Evolutionary conservation across 2,329 filamentous ascomycete species (phyloP).

Genomic region (Capronia americana): DNA sequence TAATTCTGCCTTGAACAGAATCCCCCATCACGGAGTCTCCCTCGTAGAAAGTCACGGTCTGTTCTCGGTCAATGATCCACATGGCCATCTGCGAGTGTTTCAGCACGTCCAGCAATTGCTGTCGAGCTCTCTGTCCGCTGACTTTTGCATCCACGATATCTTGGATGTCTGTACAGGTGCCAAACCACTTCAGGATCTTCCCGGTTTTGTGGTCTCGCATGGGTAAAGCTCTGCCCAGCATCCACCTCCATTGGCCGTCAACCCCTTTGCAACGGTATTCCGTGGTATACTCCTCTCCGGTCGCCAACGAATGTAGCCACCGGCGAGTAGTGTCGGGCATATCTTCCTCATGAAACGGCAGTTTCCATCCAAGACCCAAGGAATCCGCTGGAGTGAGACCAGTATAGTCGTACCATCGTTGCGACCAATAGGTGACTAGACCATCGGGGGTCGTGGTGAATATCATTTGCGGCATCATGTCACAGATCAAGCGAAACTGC

Average conservation of each 20-base stretch:
- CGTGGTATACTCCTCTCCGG: conserved; percentile 71
- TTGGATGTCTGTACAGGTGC: conserved; percentile 80
- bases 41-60: conserved; percentile 71
- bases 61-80: conserved; percentile 71
- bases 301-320: conserved; percentile 69
- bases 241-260: conserved; percentile 78
- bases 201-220: conserved; percentile 70
- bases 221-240: conserved; percentile 74
- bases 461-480: conserved; percentile 73
- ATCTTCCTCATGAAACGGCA: conserved; percentile 74
- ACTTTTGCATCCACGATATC: conserved; percentile 73
- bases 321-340: conserved; percentile 59
- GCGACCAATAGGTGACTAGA: conserved; percentile 51
- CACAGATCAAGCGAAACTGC: conserved; percentile 76
- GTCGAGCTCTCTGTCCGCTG: conserved; percentile 68
- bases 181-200: conserved; percentile 78
- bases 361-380: conserved; percentile 67
- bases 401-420: conserved; percentile 81
- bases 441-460: conserved; percentile 76
- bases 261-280: conserved; percentile 73
- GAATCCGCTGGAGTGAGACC: conserved; percentile 69
- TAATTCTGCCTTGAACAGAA: conserved; percentile 21
- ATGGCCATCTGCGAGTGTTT: conserved; percentile 77
- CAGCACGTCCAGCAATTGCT: conserved; percentile 75
- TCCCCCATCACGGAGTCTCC: conserved; percentile 52